Percentiles rank a stretch among this genome's conserved stretches.
Evolutionary conservation across 805 yeast species (phyloP).

Genomic region (Candida nitratophila): DNA sequence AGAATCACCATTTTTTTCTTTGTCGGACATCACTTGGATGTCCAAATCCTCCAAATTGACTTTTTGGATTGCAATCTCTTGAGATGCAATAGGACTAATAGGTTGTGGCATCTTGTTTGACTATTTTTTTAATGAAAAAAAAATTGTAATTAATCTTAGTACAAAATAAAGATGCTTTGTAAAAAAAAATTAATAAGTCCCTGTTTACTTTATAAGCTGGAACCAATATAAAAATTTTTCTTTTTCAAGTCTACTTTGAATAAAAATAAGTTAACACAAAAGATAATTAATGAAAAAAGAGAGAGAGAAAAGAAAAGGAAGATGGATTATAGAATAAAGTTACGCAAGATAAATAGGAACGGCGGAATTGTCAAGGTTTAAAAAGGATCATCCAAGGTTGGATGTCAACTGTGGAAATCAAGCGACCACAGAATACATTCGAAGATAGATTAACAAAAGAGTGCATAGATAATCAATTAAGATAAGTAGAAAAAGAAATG

Average conservation of each 20-base stretch:
- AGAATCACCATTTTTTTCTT: background rate
- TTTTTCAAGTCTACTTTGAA: no score
- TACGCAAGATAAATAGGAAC: background rate
- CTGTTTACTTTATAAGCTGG: no score
- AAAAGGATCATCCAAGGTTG: background rate
- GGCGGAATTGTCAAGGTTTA: background rate
- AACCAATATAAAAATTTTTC: no score
- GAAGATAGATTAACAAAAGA: background rate
- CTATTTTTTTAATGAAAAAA: background rate
- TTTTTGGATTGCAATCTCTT: background rate
- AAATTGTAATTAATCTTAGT: no score
- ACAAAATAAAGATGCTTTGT: no score
- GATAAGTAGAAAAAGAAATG: background rate
- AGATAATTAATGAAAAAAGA: background rate
- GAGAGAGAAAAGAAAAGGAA: background rate
- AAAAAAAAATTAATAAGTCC: no score
- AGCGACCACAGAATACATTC: background rate
- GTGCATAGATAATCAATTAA: background rate
- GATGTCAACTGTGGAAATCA: background rate
- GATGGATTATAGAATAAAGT: background rate
- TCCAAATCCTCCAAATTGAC: background rate
- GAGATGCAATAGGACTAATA: conserved; percentile 1
- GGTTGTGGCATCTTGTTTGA: background rate
- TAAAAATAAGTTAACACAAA: background rate
- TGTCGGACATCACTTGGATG: background rate